Conservation (phyloP, 2,329 filamentous ascomycete genomes). For the Pestalotiopsis sp. region DNA sequence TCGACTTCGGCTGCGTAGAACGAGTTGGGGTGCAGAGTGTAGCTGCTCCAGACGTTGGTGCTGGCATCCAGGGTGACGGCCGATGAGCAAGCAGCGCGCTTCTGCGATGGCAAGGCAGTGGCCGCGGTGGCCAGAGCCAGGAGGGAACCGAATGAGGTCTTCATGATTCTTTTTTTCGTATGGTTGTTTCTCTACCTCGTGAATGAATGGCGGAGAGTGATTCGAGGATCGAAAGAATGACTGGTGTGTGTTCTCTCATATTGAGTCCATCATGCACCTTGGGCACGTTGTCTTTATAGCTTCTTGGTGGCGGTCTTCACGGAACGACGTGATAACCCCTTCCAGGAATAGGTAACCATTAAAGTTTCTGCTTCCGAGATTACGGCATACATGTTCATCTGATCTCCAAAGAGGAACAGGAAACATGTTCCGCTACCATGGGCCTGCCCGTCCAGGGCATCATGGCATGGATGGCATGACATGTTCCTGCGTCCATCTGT, state of each 20-base stretch:
- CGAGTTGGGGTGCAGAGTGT: slow-evolving; percentile 34
- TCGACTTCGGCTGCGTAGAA: slow-evolving; percentile 34
- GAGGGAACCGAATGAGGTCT: slow-evolving; percentile 20
- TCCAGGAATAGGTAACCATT: background rate
- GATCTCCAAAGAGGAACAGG: background rate
- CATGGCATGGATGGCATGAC: background rate
- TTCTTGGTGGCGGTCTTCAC: background rate
- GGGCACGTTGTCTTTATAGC: background rate
- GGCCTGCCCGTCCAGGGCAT: background rate
- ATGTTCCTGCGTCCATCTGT: background rate
- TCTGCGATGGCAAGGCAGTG: slow-evolving; percentile 50
- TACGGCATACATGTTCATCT: background rate
- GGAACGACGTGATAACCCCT: background rate
- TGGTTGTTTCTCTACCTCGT: background rate
- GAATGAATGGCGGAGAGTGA: background rate
- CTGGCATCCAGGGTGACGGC: slow-evolving; percentile 33
- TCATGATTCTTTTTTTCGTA: slow-evolving; percentile 8
- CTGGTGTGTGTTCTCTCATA: background rate
- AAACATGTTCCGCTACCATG: background rate
- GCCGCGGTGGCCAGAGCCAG: slow-evolving; percentile 43
- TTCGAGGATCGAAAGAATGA: background rate
- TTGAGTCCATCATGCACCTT: background rate
- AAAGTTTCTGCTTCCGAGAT: slow-evolving; percentile 9
- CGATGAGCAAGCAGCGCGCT: slow-evolving; percentile 33
- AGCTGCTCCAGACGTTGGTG: slow-evolving; percentile 32